Base-by-base conservation (phyloP, 306 rosid species). In the Ormosia emarginata region DNA sequence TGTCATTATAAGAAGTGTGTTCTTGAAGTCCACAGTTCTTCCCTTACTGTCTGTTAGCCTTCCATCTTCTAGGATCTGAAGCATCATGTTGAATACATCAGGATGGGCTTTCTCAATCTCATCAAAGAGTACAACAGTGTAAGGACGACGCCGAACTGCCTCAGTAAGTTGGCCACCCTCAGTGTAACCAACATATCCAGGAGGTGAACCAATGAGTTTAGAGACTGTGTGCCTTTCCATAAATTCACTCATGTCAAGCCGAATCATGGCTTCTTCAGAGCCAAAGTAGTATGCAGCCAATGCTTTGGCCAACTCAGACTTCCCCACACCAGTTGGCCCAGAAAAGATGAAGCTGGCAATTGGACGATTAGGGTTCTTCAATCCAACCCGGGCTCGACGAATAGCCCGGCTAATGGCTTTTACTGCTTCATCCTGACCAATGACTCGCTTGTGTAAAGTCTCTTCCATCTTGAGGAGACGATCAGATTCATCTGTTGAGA, bases 401-500 rank as follows among this genome's bases (percentile, higher is more conserved):
- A 94, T 92, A 30, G 98, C 98, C 69, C 98, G 88, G 65, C 98
- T 92, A 78, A 94, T 94, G 80, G 98, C 98, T 80, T 89, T 88
- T 24, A 94, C 98, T 56, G 98, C 98, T 81, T 94, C 98, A 83
- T 94, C 94, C 77, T 94, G 98, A 76, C 98, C 98, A 75, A 94
- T 71, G 77, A 94, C 89, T 69, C 98, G 89, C 82, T 70, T 91
- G 71, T 94, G 98, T 71, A 94, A 91, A 49, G 98, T 90, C 57
- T 92, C 98, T 90, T 94, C 98, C 98, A 94, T 94, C 90, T 94
- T 94, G 78, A 94, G 98, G 18, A 94, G 97, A 66, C 98, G 98
- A 59, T 90, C 97, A 11, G 98, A 94, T 87, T 94, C 98, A 44
- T 94, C 98, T 1, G 94, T 84, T 5, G 98, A 94, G 40, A 94